Percentiles rank a stretch among this genome's conserved stretches.
phyloP scores from a whole-genome alignment of 2,329 filamentous ascomycete species.

The Arthrobotrys pseudoclavata region DNA sequence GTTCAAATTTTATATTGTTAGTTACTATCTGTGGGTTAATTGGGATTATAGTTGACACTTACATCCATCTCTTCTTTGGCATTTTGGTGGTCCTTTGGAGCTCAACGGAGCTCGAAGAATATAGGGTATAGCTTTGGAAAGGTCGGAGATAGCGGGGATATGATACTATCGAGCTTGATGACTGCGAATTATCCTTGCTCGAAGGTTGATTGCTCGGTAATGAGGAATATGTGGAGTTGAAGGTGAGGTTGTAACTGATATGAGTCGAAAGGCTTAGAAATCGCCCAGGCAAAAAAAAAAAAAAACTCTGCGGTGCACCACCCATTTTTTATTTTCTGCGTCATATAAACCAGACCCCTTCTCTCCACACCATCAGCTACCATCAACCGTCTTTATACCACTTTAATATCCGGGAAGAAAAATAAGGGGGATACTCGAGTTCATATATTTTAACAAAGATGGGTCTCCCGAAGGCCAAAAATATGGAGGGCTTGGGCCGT shows the following conservation, averaged over 20 bases:
- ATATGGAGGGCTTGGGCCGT: slow-evolving; percentile 93
- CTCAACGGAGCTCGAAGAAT: slow-evolving; percentile 42
- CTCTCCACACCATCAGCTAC: not conserved
- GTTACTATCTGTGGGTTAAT: not conserved
- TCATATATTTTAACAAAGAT: not conserved
- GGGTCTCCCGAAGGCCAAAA: slow-evolving; percentile 83
- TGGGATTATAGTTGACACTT: slow-evolving; percentile 64
- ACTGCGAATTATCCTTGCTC: slow-evolving; percentile 17
- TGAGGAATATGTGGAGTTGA: slow-evolving; percentile 10
- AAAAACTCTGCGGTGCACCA: slow-evolving; percentile 52
- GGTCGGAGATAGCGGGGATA: slow-evolving; percentile 1
- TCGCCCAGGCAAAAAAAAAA: slow-evolving; percentile 54
- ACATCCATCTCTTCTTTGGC: slow-evolving; percentile 83
- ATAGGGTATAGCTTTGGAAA: not conserved
- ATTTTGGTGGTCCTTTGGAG: slow-evolving; percentile 70
- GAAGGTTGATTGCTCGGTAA: slow-evolving; percentile 42
- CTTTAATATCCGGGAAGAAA: not conserved
- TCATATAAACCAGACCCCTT: slow-evolving; percentile 34
- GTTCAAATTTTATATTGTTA: slow-evolving; percentile 40
- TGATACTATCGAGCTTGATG: slow-evolving; percentile 18
- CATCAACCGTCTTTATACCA: not conserved
- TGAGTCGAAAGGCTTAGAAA: slow-evolving; percentile 58
- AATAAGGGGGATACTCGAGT: not conserved
- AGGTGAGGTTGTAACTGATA: slow-evolving; percentile 1
- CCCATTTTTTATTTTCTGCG: slow-evolving; percentile 13